Base-by-base conservation (phyloP, 768 basidiomycete genomes). In the Boletus rex-veris region DNA sequence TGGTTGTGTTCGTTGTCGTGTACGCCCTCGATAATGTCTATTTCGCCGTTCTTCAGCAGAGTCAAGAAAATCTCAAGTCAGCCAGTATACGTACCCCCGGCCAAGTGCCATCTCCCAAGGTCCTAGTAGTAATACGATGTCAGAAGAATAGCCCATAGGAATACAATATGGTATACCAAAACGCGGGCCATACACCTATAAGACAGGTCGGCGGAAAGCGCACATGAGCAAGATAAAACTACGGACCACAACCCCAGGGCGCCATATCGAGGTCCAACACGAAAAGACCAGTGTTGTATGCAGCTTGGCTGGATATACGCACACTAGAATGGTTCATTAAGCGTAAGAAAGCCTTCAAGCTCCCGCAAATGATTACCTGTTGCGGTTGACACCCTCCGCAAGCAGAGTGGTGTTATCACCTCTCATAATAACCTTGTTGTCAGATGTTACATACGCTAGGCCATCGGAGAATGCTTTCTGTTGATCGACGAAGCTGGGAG, bases 1-100 rank as follows among this genome's bases (percentile, higher is more conserved):
- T 92, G 90, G 59, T 92, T 91, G 61, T 91, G 88, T 64, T 85
- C 75, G 55, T 90, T 88, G 64, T 89, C 88, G 58, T 92, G 90
- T 6, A 92, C 90, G 14, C 90, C 90, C 69, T 90, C 89, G 30
- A 90, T 83, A 28, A 91, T 86, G 67, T 91, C 89, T 54, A 92
- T 88, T 71, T 91, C 90, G 14, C 89, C 90, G 11, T 72, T 75
- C 89, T 90, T 51, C 46, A 61, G 44, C 35, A 53, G 52, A 60
- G 45, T 48, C 36, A 56, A 50, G 45, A 30, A 21, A 37, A 18
- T 49, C 46, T 24, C 24, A 41, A 54, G 35, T 36, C 45, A 12
- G 38, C 18, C 21, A 37, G 41, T 12, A 40, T 42, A 73, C 83
- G 55, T 59, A 88, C 88, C 52, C 63, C 69, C 35, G 88, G 88